These are phyloP conservation scores for Isatis tinctoria DNA, from an alignment of 345 rosid species.

Conservation along the genomic window DNA sequence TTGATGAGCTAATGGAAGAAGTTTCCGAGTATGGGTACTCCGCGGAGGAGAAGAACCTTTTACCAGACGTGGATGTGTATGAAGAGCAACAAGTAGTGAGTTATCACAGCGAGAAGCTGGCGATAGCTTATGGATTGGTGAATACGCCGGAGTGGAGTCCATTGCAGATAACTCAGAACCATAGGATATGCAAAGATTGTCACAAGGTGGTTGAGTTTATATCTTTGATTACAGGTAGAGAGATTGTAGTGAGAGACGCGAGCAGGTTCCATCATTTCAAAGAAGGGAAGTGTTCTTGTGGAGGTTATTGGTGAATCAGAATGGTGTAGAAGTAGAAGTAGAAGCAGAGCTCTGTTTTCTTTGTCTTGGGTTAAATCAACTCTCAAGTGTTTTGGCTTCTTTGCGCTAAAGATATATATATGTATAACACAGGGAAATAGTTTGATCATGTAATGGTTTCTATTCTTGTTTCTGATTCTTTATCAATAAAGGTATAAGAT, in stretches of 20 bases:
- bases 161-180: constrained; percentile 77
- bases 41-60: constrained; percentile 41
- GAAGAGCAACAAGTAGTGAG: constrained; percentile 34
- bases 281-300: constrained; percentile 78
- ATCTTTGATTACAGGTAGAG: constrained; percentile 47
- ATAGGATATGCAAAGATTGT: constrained; percentile 73
- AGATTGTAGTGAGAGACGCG: constrained; percentile 72
- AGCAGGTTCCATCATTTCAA: constrained; percentile 80
- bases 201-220: constrained; percentile 70
- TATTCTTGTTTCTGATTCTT: constrained; percentile 4
- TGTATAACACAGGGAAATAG: not conserved
- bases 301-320: constrained; percentile 75
- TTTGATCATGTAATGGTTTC: constrained; percentile 9
- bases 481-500: constrained; percentile 13
- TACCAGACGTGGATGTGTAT: constrained; percentile 72
- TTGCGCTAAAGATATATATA: not conserved
- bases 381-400: not conserved
- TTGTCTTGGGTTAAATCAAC: not conserved
- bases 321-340: not conserved
- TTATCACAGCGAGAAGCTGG: constrained; percentile 82
- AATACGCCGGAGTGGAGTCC: constrained; percentile 49
- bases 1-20: constrained; percentile 59
- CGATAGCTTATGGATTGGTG: constrained; percentile 73
- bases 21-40: constrained; percentile 51
- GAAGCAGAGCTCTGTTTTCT: not conserved